Evolutionary conservation across 1,284 basidiomycete genomes (phyloP), one percentile per base, ranked within the genome.

Genomic region (Phellinidium pouzarii): DNA sequence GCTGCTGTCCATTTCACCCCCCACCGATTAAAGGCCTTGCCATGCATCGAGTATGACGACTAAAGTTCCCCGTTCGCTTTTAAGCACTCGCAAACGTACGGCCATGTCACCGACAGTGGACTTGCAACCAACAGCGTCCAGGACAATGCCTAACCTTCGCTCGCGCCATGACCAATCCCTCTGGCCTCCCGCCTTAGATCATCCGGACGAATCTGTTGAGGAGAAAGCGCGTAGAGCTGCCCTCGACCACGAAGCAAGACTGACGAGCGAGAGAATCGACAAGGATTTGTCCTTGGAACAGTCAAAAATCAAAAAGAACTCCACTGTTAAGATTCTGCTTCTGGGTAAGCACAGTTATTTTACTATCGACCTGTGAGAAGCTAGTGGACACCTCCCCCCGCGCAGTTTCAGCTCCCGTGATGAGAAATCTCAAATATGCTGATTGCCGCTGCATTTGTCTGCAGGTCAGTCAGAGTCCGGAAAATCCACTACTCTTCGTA

Each of bases 381-480:
- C 14, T 14, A 14, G 6, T 8, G 11, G 6, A 14, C 31, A 27
- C 23, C n/a, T 20, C 29, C 23, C 41, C 22, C 4, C 11, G 8
- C 20, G 34, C 25, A 40, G 41, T 45, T 22, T 34, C 25, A 38
- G 41, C 44, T 49, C 14, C 44, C 23, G 20, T 23, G 19, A 8
- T 42, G 42, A 25, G 46, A n/a, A n/a, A n/a, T n/a, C 14, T 37
- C 12, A 8, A 27, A 3, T 19, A n/a, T 20, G 12, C 19, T 46
- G 47, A 44, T 34, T 41, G 17, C 11, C 20, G 12, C 25, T 25
- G 8, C 14, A 31, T 4, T 26, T 8, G 11, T 31, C 11, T n/a
- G 23, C 57, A 82, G 80, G 82, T 48, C 80, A 82, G 64, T 77
- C 80, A 22, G 80, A 82, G 65, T 80, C 79, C 1, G 81, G 82